These are phyloP conservation scores for Choiromyces venosus DNA, from an alignment of 495 filamentous ascomycete genomes.

Conservation along the genomic window DNA sequence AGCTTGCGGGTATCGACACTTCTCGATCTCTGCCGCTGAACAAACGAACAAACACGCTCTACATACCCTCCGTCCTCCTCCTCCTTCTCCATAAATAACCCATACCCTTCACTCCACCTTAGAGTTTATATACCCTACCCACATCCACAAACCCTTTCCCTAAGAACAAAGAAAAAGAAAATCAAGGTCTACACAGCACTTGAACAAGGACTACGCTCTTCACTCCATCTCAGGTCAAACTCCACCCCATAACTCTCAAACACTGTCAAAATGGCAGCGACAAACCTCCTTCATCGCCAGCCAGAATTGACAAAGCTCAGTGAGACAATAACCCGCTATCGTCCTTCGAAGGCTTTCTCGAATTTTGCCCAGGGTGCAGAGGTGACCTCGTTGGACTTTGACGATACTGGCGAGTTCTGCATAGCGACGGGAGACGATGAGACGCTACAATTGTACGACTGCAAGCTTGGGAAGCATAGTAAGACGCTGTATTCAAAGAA, in stretches of 20 bases:
- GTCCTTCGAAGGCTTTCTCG: conserved; percentile 40
- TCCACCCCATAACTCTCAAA: neutral
- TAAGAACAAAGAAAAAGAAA: neutral
- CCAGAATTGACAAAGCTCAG: conserved; percentile 34
- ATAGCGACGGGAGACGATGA: conserved; percentile 86
- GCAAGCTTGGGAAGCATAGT: conserved; percentile 76
- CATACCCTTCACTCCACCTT: neutral
- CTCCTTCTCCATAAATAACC: neutral
- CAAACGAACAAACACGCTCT: neutral
- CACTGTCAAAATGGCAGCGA: neutral
- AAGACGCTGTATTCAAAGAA: conserved; percentile 86
- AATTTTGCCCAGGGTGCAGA: conserved; percentile 57
- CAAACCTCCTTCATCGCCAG: conserved; percentile 14
- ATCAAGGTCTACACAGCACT: neutral
- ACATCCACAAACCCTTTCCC: neutral
- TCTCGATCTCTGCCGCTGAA: neutral
- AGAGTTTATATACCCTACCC: neutral
- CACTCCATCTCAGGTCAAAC: neutral
- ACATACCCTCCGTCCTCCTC: no score
- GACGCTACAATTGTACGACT: conserved; percentile 88
- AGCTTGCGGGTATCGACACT: neutral
- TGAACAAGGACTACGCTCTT: neutral
- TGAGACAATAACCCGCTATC: conserved; percentile 40
- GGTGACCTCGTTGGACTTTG: conserved; percentile 85
- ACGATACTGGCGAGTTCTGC: conserved; percentile 83